Conservation (phyloP, 2,329 filamentous ascomycete genomes). For the Nannizziopsis barbatae region DNA sequence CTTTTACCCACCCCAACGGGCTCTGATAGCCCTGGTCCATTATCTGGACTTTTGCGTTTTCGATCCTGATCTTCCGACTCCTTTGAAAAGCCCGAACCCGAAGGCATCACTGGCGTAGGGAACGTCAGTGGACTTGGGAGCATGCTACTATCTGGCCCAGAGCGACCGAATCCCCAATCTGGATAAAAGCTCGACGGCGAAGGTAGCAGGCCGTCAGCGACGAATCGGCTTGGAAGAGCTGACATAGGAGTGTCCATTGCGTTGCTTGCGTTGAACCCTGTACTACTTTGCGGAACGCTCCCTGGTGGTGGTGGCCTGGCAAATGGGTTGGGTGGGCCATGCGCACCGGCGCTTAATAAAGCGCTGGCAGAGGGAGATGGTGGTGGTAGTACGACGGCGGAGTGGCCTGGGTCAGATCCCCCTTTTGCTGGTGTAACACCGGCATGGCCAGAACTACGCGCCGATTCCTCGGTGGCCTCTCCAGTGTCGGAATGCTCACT, state of each 20-base stretch:
- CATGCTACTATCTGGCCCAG: slow-evolving; percentile 62
- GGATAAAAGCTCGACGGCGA: slow-evolving; percentile 88
- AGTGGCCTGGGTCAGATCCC: slow-evolving; percentile 46
- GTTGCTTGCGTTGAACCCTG: slow-evolving; percentile 30
- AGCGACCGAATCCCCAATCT: slow-evolving; percentile 67
- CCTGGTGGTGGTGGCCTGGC: slow-evolving; percentile 70
- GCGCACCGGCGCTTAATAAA: slow-evolving; percentile 78
- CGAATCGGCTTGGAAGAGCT: slow-evolving; percentile 80
- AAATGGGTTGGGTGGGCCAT: slow-evolving; percentile 89
- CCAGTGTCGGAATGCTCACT: slow-evolving; percentile 71
- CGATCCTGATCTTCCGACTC: slow-evolving; percentile 35
- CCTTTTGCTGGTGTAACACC: slow-evolving; percentile 48
- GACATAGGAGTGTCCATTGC: slow-evolving; percentile 72
- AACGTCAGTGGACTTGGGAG: slow-evolving; percentile 88
- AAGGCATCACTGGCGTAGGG: slow-evolving; percentile 56
- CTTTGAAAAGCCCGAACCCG: slow-evolving; percentile 31
- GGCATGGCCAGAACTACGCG: slow-evolving; percentile 43
- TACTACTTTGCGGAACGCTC: slow-evolving; percentile 29
- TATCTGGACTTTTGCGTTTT: slow-evolving; percentile 36
- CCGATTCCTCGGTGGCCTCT: slow-evolving; percentile 62
- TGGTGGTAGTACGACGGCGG: slow-evolving; percentile 72
- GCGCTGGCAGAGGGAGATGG: slow-evolving; percentile 82
- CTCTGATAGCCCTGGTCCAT: slow-evolving; percentile 24
- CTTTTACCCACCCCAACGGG: slow-evolving; percentile 25
- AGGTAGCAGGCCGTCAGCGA: slow-evolving; percentile 75